Evolutionary conservation across 352 stramenopile genomes (phyloP).

Genomic region (Phytophthora idaei): DNA sequence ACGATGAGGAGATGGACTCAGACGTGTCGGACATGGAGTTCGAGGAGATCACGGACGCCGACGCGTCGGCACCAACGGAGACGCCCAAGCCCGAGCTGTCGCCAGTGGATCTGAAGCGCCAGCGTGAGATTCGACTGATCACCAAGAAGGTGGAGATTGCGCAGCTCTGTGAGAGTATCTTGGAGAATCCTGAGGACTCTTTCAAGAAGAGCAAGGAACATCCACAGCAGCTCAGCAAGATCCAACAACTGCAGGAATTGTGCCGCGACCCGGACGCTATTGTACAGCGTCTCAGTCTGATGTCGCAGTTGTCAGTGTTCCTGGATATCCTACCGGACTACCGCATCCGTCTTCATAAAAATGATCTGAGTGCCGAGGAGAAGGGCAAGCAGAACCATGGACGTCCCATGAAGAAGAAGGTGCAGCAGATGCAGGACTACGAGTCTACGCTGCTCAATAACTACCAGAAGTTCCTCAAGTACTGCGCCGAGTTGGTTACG

Average conservation of each 20-base stretch:
- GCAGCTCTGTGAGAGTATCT: constrained; percentile 88
- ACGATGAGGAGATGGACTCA: constrained; percentile 55
- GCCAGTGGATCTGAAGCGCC: constrained; percentile 65
- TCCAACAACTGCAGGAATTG: constrained; percentile 77
- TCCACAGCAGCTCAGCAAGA: constrained; percentile 75
- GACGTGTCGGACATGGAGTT: constrained; percentile 87
- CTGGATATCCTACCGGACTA: constrained; percentile 96
- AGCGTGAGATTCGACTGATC: constrained; percentile 69
- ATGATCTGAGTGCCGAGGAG: constrained; percentile 73
- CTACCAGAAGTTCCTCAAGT: constrained; percentile 88
- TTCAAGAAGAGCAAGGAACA: constrained; percentile 90
- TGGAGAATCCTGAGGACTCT: constrained; percentile 85
- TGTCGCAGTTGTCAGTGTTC: constrained; percentile 95
- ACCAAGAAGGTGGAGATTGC: constrained; percentile 91
- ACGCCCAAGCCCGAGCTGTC: constrained; percentile 25
- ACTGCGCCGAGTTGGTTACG: constrained; percentile 66
- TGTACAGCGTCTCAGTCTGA: constrained; percentile 87
- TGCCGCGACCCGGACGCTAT: constrained; percentile 75
- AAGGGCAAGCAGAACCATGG: constrained; percentile 86
- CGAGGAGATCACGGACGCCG: constrained; percentile 61
- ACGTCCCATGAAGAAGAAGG: constrained; percentile 84
- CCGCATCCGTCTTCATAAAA: constrained; percentile 90
- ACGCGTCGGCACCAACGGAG: constrained; percentile 15
- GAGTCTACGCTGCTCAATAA: constrained; percentile 76
- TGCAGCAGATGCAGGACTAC: constrained; percentile 88